Conservation (phyloP, 306 rosid genomes). For the Acmispon strigosus region DNA sequence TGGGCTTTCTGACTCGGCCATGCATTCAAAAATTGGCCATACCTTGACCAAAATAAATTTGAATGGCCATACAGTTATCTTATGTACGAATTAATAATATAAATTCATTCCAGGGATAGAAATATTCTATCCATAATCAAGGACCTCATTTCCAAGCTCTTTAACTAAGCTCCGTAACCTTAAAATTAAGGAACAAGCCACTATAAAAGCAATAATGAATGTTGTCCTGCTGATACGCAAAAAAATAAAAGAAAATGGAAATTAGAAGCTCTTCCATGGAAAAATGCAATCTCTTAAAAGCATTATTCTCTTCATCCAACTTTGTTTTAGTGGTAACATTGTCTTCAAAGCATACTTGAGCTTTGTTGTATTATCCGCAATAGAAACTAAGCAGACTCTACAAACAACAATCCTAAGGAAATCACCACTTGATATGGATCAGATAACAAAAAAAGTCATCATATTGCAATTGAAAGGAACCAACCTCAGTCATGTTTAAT, state of each 20-base stretch:
- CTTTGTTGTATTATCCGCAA: slow-evolving; percentile 2
- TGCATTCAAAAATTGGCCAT: no score
- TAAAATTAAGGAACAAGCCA: not conserved
- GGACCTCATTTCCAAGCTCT: no score
- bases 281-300: not conserved
- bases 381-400: not conserved
- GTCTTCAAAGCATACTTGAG: slow-evolving; percentile 13
- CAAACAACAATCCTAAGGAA: not conserved
- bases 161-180: no score
- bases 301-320: not conserved
- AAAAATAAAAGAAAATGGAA: not conserved
- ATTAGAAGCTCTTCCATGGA: not conserved
- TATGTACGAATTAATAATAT: not conserved
- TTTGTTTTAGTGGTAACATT: slow-evolving; percentile 1
- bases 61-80: not conserved
- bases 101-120: slow-evolving; percentile 1
- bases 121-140: slow-evolving; percentile 11
- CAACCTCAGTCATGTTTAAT: slow-evolving; percentile 40
- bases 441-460: not conserved
- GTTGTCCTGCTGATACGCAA: not conserved
- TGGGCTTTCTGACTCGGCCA: no score
- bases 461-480: not conserved
- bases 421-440: not conserved
- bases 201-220: slow-evolving; percentile 22
- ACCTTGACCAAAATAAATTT: not conserved